phyloP scores from a whole-genome alignment of 352 stramenopile species.

The Phytophthora cajani region DNA sequence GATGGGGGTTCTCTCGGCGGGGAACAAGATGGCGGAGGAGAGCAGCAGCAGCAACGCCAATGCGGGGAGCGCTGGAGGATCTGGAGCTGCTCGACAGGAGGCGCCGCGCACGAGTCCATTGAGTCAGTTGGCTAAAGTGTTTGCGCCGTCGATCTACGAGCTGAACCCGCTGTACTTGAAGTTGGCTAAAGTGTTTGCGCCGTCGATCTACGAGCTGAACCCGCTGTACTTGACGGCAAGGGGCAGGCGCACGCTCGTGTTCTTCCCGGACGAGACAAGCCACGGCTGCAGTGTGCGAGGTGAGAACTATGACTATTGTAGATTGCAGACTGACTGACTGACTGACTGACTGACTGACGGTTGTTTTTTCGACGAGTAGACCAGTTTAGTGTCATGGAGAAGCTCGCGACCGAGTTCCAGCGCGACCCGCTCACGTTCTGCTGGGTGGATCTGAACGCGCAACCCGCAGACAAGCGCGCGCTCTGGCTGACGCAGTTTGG shows the following conservation, averaged over 20 bases:
- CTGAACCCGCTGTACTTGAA: slow-evolving; percentile 76
- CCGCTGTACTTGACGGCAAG: slow-evolving; percentile 67
- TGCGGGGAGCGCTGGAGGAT: not conserved
- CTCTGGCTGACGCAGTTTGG: slow-evolving; percentile 64
- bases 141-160: slow-evolving; percentile 72
- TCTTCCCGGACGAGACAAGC: slow-evolving; percentile 57
- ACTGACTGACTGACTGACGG: not conserved
- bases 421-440: slow-evolving; percentile 81
- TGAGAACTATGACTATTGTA: slow-evolving; percentile 13
- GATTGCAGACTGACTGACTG: no score
- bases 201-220: slow-evolving; percentile 75
- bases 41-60: not conserved
- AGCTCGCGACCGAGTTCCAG: slow-evolving; percentile 68
- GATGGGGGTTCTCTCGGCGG: slow-evolving; percentile 53
- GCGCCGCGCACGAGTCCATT: slow-evolving; percentile 39
- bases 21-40: slow-evolving; percentile 34
- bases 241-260: slow-evolving; percentile 65
- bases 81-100: slow-evolving; percentile 12
- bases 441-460: slow-evolving; percentile 66
- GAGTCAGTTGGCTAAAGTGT: slow-evolving; percentile 66
- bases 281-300: slow-evolving; percentile 65
- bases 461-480: slow-evolving; percentile 31
- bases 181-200: slow-evolving; percentile 72
- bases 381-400: slow-evolving; percentile 74
- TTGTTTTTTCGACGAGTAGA: slow-evolving; percentile 38